Percentiles rank a stretch among this genome's conserved stretches.
Evolutionary conservation across 2,329 filamentous ascomycete genomes (phyloP).

Genomic region (Apiospora sp.): DNA sequence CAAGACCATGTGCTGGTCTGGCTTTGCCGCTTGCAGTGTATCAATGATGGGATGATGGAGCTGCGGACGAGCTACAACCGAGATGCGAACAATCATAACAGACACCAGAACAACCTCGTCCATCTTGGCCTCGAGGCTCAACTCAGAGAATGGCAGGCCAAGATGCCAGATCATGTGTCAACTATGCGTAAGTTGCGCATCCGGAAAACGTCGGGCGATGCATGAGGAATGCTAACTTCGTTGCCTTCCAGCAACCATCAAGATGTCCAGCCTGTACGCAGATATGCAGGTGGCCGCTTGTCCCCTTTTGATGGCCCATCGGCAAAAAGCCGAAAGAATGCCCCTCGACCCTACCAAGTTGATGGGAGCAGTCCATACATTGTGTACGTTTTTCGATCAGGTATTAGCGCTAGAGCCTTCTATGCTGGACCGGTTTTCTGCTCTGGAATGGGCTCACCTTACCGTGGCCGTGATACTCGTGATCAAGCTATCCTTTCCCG

Average conservation of each 20-base stretch:
- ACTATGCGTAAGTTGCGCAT: constrained; percentile 36
- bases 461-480: constrained; percentile 52
- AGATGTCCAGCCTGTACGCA: constrained; percentile 46
- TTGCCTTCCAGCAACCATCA: constrained; percentile 40
- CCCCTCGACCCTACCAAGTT: constrained; percentile 34
- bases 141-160: constrained; percentile 49
- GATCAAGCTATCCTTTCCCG: constrained; percentile 56
- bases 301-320: constrained; percentile 42
- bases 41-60: constrained; percentile 48
- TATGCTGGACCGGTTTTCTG: constrained; percentile 47
- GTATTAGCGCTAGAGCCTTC: constrained; percentile 35
- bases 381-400: constrained; percentile 45
- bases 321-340: constrained; percentile 27
- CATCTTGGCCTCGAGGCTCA: constrained; percentile 58
- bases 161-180: constrained; percentile 46
- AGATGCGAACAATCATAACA: constrained; percentile 36
- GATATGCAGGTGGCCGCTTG: constrained; percentile 51
- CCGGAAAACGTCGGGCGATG: not conserved
- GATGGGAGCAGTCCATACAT: constrained; percentile 32
- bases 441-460: constrained; percentile 53
- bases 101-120: constrained; percentile 54
- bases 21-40: constrained; percentile 51
- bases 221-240: not conserved
- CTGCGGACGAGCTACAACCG: constrained; percentile 40
- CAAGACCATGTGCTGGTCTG: constrained; percentile 54